Evolutionary conservation across 2,329 filamentous ascomycete genomes (phyloP).

Genomic region (Apiospora arundinis): DNA sequence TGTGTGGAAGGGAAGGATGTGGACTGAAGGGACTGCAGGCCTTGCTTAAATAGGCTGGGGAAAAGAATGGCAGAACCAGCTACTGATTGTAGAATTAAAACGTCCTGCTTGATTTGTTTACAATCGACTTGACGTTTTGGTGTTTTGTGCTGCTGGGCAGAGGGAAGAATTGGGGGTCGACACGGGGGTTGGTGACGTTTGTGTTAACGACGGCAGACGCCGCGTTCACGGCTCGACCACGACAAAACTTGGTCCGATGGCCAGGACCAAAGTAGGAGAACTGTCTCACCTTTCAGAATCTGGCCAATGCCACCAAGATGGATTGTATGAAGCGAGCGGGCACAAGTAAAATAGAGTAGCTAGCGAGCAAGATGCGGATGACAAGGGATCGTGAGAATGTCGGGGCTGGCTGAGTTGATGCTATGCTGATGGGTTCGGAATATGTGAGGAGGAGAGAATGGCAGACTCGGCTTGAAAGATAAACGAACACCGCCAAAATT

Average conservation of each 20-base stretch:
- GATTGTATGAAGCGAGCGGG: constrained; percentile 60
- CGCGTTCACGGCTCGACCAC: neutral
- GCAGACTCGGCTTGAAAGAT: neutral
- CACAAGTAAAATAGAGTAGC: constrained; percentile 64
- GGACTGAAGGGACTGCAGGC: neutral
- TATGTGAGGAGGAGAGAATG: neutral
- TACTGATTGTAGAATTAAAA: neutral
- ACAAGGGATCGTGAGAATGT: constrained; percentile 51
- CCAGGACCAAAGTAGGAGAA: neutral
- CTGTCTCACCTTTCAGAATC: constrained; percentile 20
- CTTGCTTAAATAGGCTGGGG: neutral
- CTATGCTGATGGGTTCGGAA: constrained; percentile 42
- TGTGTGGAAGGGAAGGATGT: constrained; percentile 3
- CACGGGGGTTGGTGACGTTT: neutral
- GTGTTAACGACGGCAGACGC: neutral
- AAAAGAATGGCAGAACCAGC: neutral
- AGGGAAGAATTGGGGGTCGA: neutral
- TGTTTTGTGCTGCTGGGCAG: neutral
- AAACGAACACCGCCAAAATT: neutral
- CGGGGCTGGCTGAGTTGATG: constrained; percentile 52
- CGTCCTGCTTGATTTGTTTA: neutral
- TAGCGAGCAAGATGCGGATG: constrained; percentile 64
- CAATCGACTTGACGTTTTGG: neutral
- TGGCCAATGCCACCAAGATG: constrained; percentile 51
- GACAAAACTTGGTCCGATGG: neutral